Evolutionary conservation across 2,329 filamentous ascomycete genomes (phyloP).

Genomic region (Pseudocercospora fijiensis): DNA sequence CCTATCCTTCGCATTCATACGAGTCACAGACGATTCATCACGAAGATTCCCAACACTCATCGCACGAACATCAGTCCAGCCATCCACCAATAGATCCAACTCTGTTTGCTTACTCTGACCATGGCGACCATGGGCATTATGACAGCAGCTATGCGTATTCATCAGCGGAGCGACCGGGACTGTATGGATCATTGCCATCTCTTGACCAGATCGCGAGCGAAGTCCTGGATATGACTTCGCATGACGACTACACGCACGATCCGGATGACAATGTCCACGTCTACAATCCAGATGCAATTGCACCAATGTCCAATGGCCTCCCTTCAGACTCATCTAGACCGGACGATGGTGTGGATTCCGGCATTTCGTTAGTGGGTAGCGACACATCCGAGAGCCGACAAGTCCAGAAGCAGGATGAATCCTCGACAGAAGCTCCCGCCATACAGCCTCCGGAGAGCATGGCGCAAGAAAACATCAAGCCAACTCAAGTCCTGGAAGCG

Average conservation of each 20-base stretch:
- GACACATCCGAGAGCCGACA: constrained; percentile 22
- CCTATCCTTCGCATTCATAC: constrained; percentile 16
- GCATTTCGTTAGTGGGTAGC: constrained; percentile 31
- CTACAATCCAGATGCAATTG: constrained; percentile 24
- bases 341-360: constrained; percentile 36
- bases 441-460: not conserved
- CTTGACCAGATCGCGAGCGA: constrained; percentile 41
- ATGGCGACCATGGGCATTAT: constrained; percentile 11
- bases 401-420: not conserved
- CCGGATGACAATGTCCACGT: constrained; percentile 20
- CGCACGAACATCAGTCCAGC: constrained; percentile 14
- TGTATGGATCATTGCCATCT: constrained; percentile 32
- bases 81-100: constrained; percentile 28
- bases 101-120: constrained; percentile 20
- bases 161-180: constrained; percentile 21
- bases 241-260: constrained; percentile 25
- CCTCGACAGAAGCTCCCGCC: not conserved
- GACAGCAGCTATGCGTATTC: constrained; percentile 28
- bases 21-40: not conserved
- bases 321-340: constrained; percentile 19
- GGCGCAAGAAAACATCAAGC: not conserved
- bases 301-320: constrained; percentile 15
- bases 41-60: constrained; percentile 15
- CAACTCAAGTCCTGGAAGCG: not conserved
- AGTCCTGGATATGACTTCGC: constrained; percentile 37